Percentiles rank a stretch among this genome's conserved stretches.
Conservation (phyloP, 202 grass and related monocot species). For the Dendrocalamus latiflorus region DNA sequence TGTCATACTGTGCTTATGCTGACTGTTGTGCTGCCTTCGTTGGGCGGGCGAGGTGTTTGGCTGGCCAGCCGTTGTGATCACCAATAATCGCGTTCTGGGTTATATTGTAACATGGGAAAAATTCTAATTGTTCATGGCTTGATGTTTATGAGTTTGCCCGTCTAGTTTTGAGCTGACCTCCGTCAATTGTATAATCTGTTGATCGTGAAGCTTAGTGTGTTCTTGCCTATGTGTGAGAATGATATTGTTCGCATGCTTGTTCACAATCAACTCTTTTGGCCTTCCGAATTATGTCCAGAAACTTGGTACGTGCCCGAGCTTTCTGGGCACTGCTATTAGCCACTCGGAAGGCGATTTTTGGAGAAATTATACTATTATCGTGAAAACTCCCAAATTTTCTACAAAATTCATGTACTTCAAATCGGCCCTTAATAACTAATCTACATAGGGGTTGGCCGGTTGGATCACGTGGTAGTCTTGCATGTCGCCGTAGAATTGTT, state of each 20-base stretch:
- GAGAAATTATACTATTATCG: too few species aligned
- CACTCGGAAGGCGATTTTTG: too few species aligned
- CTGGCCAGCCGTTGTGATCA: background rate
- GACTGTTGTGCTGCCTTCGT: background rate
- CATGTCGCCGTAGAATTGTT: too few species aligned
- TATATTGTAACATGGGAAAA: background rate
- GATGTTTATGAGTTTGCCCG: background rate
- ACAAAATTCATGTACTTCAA: too few species aligned
- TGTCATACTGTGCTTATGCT: background rate
- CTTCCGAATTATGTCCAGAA: background rate
- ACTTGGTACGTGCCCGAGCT: too few species aligned
- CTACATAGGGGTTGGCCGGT: too few species aligned
- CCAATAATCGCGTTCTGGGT: background rate
- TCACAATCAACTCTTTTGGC: background rate
- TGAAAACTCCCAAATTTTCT: too few species aligned
- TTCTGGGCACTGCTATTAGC: too few species aligned
- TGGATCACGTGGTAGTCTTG: too few species aligned
- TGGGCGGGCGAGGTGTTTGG: background rate
- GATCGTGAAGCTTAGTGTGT: background rate
- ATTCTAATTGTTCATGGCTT: conserved; percentile 1
- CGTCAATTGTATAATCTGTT: background rate
- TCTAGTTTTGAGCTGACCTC: conserved; percentile 4
- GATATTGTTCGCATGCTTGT: too few species aligned
- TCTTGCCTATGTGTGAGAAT: background rate
- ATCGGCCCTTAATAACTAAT: too few species aligned